A percentile compares a stretch with the other conserved stretches of the same genome.
Conservation (phyloP, 371 early-diverging fungal species). For the Mucor mucedo region DNA sequence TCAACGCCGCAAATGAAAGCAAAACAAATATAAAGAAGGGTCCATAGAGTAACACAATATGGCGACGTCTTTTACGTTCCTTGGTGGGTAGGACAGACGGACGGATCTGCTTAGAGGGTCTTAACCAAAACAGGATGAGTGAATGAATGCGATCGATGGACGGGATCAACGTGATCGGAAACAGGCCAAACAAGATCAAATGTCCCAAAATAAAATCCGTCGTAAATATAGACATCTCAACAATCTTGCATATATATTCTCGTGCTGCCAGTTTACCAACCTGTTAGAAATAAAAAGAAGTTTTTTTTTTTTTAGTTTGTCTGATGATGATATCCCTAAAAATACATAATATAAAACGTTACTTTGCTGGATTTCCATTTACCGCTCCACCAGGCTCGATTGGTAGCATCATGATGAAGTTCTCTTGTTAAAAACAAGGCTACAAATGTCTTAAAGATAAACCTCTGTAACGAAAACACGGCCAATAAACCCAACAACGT, state of each 20-base stretch:
- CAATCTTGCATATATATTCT: constrained; percentile 85
- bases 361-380: constrained; percentile 66
- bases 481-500: constrained; percentile 73
- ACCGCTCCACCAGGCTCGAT: constrained; percentile 92
- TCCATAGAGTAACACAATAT: constrained; percentile 20
- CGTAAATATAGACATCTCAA: constrained; percentile 85
- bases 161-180: constrained; percentile 74
- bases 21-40: constrained; percentile 27
- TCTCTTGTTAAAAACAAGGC: constrained; percentile 80
- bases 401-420: constrained; percentile 77
- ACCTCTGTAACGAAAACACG: constrained; percentile 69
- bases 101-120: constrained; percentile 49
- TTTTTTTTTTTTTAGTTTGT: background rate
- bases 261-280: constrained; percentile 58
- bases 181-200: constrained; percentile 74
- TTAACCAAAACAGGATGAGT: constrained; percentile 82
- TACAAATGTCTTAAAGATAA: constrained; percentile 72
- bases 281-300: constrained; percentile 7
- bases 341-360: constrained; percentile 8
- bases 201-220: constrained; percentile 83
- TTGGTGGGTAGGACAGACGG: constrained; percentile 36
- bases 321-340: too few relatives aligned
- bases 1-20: constrained; percentile 22
- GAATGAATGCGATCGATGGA: constrained; percentile 81
- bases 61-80: constrained; percentile 22